Evolutionary conservation across 2,329 filamentous ascomycete genomes (phyloP).

Genomic region (Colletotrichum horii): DNA sequence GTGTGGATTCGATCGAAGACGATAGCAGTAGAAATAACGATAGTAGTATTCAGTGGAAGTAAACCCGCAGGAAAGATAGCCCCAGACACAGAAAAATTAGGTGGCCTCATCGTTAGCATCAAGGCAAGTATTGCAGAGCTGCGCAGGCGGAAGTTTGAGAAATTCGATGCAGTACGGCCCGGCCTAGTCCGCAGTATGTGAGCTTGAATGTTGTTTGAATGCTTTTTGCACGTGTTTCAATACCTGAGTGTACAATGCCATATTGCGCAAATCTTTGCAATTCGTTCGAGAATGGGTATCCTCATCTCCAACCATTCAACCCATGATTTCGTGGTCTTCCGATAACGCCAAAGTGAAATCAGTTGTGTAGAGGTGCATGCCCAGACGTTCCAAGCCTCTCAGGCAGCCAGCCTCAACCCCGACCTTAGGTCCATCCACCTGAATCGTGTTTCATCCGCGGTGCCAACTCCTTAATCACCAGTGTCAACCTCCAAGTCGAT

Average conservation of each 20-base stretch:
- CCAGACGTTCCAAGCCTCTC: neutral
- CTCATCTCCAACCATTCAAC: neutral
- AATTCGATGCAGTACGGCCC: neutral
- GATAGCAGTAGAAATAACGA: neutral
- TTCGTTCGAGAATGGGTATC: neutral
- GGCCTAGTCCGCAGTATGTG: neutral
- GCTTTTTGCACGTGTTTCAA: neutral
- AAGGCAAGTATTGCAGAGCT: neutral
- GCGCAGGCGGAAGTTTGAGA: neutral
- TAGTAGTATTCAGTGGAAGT: rapidly evolving
- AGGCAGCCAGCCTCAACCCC: neutral
- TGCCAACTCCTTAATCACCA: slow-evolving; percentile 50
- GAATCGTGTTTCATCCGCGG: neutral
- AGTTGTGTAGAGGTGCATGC: neutral
- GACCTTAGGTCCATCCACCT: neutral
- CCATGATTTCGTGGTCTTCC: neutral
- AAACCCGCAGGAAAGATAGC: neutral
- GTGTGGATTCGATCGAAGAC: neutral
- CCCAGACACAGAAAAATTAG: no score
- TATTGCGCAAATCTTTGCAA: neutral
- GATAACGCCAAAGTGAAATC: neutral
- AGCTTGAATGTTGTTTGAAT: neutral
- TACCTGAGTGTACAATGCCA: neutral
- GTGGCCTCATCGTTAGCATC: neutral
- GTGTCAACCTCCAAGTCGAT: slow-evolving; percentile 67